phyloP scores from a whole-genome alignment of 1,284 basidiomycete species.

The Heterobasidion occidentale region DNA sequence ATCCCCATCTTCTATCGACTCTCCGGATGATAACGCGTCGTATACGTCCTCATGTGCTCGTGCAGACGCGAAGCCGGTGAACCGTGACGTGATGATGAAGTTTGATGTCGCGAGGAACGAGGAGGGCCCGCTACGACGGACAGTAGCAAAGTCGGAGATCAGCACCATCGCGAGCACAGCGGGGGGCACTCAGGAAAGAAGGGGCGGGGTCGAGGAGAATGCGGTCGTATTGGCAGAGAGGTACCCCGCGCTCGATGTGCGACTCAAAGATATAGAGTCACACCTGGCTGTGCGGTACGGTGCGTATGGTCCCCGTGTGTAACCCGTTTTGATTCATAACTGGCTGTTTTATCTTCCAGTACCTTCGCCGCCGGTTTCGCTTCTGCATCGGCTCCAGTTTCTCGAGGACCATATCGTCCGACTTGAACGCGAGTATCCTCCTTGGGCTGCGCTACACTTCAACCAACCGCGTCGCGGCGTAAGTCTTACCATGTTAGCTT shows the following conservation, averaged over 20 bases:
- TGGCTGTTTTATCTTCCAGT: slow-evolving; percentile 31
- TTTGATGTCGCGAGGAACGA: slow-evolving; percentile 78
- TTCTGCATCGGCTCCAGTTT: slow-evolving; percentile 56
- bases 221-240: slow-evolving; percentile 25
- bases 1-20: slow-evolving; percentile 1
- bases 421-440: slow-evolving; percentile 71
- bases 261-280: slow-evolving; percentile 55
- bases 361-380: slow-evolving; percentile 54
- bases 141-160: slow-evolving; percentile 25
- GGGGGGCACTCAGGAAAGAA: neutral
- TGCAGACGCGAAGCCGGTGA: slow-evolving; percentile 57
- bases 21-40: neutral
- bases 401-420: slow-evolving; percentile 69
- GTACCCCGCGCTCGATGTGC: slow-evolving; percentile 54
- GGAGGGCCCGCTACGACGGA: slow-evolving; percentile 63
- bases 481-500: slow-evolving; percentile 22
- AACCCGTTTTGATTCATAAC: neutral
- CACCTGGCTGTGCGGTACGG: slow-evolving; percentile 70
- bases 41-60: slow-evolving; percentile 51
- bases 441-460: slow-evolving; percentile 78
- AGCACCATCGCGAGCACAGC: slow-evolving; percentile 8
- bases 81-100: slow-evolving; percentile 71
- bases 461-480: slow-evolving; percentile 74
- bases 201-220: slow-evolving; percentile 14
- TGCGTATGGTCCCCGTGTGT: slow-evolving; percentile 20